Conservation (phyloP, 305 asterid species). For the Fraxinus dipetala region DNA sequence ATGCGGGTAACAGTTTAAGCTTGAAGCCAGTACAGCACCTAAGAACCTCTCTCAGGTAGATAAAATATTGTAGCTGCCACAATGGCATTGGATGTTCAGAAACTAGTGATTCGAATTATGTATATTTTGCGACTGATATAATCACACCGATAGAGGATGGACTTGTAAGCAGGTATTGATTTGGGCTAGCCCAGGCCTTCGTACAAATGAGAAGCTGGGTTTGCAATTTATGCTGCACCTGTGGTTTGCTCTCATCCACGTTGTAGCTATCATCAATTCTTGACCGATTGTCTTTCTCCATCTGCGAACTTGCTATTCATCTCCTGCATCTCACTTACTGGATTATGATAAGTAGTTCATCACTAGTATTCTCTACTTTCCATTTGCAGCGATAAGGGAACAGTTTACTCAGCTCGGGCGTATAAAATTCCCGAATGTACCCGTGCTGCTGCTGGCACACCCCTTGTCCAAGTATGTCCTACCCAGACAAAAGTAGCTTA, state of each 20-base stretch:
- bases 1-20: neutral
- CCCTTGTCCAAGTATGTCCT: slow-evolving; percentile 77
- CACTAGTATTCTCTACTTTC: slow-evolving; percentile 3
- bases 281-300: slow-evolving; percentile 3
- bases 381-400: slow-evolving; percentile 84
- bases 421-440: slow-evolving; percentile 94
- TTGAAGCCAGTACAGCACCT: neutral
- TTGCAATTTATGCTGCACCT: neutral
- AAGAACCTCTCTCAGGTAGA: neutral
- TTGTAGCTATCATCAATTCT: neutral
- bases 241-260: neutral
- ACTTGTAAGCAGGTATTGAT: neutral
- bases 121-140: neutral
- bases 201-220: neutral
- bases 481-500: slow-evolving; percentile 19
- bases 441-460: slow-evolving; percentile 94
- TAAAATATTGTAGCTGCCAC: neutral
- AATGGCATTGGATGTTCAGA: neutral
- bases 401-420: slow-evolving; percentile 88
- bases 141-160: neutral
- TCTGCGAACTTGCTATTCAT: neutral
- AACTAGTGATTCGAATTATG: neutral
- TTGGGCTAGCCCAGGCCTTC: neutral
- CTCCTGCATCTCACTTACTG: neutral
- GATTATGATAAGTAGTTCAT: slow-evolving; percentile 2